Evolutionary conservation across 352 stramenopile genomes (phyloP), one percentile per base, ranked within the genome.

Genomic region (Pythium rhizo-oryzae): DNA sequence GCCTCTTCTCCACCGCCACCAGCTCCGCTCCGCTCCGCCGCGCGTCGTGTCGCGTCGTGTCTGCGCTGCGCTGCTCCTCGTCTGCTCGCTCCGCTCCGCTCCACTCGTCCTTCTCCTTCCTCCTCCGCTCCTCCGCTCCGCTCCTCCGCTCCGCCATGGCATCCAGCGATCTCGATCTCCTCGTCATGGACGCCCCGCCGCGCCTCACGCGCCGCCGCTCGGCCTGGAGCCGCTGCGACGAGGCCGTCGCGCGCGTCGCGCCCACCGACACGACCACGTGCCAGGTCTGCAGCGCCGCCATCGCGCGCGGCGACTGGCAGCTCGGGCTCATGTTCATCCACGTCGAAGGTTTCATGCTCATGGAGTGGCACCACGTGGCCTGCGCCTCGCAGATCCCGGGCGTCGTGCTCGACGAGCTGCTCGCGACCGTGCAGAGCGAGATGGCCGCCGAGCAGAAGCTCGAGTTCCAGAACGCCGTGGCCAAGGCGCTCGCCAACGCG

Each of bases 241-340:
- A 94, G 68, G 82, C 83, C n/a, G 81, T 94, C 41, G 83, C 85
- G 21, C 84, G 85, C 58, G 71, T 91, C 18, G 86, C 86, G 16
- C 84, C 82, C 11, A 92, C 86, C 30, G 76, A 77, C 53, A 94
- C 86, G 30, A 92, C 86, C 16, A 94, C 82, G 11, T 94, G 86
- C 68, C 86, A 94, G 56, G 82, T 90, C 6, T 94, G 86, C 73
- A 79, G 65, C 60, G 71, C 70, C 30, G 75, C 76, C 52, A 93
- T 94, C 58, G 66, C 62, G 52, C 75, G 87, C 56, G 86, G 82
- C 69, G 70, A 81, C 51, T 91, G 85, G 80, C 84, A 92, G 57
- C 71, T 94, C 59, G 86, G 86, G 1, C 81, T 91, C 70, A 94
- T 94, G 86, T 94, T 92, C 69, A 84, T 92, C 66, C 86, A 94